Evolutionary conservation across 2,329 filamentous ascomycete species (phyloP).

Genomic region (Trichoderma arundinaceum): DNA sequence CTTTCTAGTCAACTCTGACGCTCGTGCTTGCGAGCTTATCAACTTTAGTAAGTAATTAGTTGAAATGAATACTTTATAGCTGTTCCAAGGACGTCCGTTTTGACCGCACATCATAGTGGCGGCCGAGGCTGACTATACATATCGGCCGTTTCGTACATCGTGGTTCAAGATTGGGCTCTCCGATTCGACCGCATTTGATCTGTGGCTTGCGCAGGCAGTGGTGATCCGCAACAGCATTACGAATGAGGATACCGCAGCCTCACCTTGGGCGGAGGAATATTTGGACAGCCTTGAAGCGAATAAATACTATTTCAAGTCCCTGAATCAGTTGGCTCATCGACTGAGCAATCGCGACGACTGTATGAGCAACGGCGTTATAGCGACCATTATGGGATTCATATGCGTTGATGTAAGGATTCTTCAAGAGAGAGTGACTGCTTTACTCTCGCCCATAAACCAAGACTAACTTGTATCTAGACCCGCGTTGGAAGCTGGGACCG

Average conservation of each 20-base stretch:
- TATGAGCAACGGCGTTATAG: not conserved
- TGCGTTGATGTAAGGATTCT: conserved; percentile 7
- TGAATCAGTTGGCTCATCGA: not conserved
- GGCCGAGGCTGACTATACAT: conserved; percentile 13
- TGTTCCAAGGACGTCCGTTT: not conserved
- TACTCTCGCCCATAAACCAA: accelerated
- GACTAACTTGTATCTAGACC: not conserved
- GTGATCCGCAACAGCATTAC: not conserved
- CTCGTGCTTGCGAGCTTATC: conserved; percentile 17
- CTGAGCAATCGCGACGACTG: conserved; percentile 12
- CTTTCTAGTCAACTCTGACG: not conserved
- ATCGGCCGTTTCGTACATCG: conserved; percentile 16
- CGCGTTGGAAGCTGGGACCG: conserved; percentile 11
- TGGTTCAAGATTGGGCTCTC: conserved; percentile 17
- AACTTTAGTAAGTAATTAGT: not conserved
- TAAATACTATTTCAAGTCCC: conserved; percentile 4
- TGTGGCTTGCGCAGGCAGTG: conserved; percentile 9
- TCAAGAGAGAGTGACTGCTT: too few relatives aligned
- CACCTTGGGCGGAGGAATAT: not conserved
- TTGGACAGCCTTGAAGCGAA: not conserved
- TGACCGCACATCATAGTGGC: not conserved
- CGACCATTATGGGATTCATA: conserved; percentile 22
- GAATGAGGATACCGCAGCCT: not conserved
- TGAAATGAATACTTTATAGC: accelerated
- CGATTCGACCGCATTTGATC: conserved; percentile 9